Evolutionary conservation across 2,329 filamentous ascomycete genomes (phyloP).

Genomic region (Alternaria hordeiaustralica): DNA sequence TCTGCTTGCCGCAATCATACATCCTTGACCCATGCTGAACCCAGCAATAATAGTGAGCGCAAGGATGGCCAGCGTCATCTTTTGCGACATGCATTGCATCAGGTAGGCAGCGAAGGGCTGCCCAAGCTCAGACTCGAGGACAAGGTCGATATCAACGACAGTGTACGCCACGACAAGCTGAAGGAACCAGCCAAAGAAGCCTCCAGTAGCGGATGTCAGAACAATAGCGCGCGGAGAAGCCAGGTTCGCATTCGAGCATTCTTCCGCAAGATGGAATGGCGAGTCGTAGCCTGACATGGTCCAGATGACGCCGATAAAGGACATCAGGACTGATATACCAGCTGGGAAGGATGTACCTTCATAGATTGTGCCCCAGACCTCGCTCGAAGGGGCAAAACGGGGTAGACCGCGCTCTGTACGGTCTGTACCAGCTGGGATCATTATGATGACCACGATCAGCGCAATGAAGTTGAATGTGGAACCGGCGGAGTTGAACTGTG

Average conservation of each 20-base stretch:
- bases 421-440: constrained; percentile 68
- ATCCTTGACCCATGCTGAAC: constrained; percentile 76
- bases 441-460: constrained; percentile 69
- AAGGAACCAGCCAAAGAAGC: constrained; percentile 74
- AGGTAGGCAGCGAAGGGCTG: constrained; percentile 76
- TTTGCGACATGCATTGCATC: constrained; percentile 67
- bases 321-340: constrained; percentile 73
- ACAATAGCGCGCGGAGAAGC: constrained; percentile 75
- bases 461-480: constrained; percentile 75
- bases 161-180: constrained; percentile 77
- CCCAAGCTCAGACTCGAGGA: constrained; percentile 67
- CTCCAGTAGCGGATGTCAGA: constrained; percentile 70
- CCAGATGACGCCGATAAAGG: constrained; percentile 74
- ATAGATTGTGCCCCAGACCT: constrained; percentile 71
- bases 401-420: constrained; percentile 59
- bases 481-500: constrained; percentile 72
- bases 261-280: constrained; percentile 75
- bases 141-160: constrained; percentile 66
- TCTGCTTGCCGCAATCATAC: constrained; percentile 71
- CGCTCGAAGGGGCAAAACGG: constrained; percentile 63
- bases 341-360: constrained; percentile 71
- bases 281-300: constrained; percentile 72
- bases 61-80: constrained; percentile 67
- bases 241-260: constrained; percentile 75
- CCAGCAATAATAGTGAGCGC: constrained; percentile 71